Conservation (phyloP, 2,329 filamentous ascomycete species). For the Epicoccum sorghinum region DNA sequence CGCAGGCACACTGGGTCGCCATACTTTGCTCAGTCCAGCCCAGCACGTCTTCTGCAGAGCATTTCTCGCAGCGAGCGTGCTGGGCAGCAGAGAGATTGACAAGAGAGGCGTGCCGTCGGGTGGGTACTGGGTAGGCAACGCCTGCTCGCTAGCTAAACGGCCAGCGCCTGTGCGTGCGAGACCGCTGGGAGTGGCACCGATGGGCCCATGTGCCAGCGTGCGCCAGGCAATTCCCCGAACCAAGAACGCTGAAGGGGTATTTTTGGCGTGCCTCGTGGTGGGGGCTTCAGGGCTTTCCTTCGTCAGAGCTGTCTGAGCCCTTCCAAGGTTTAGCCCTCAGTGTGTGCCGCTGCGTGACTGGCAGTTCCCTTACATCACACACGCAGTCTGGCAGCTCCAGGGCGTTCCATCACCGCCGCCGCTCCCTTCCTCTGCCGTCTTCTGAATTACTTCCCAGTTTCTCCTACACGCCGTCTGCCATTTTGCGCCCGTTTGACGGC, state of each 20-base stretch:
- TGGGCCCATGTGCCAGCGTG: constrained; percentile 5
- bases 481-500: constrained; percentile 6
- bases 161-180: constrained; percentile 7
- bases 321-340: constrained; percentile 16
- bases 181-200: constrained; percentile 13
- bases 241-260: constrained; percentile 25
- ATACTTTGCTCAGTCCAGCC: constrained; percentile 3
- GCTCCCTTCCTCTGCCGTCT: constrained; percentile 17
- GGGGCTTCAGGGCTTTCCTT: constrained; percentile 17
- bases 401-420: constrained; percentile 6
- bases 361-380: constrained; percentile 21
- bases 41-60: constrained; percentile 6
- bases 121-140: neutral
- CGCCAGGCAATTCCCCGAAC: constrained; percentile 24
- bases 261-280: constrained; percentile 28
- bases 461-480: constrained; percentile 8
- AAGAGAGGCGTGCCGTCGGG: neutral
- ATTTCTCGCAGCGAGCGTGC: neutral
- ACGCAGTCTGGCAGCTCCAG: constrained; percentile 15
- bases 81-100: neutral
- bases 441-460: constrained; percentile 13
- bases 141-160: constrained; percentile 1
- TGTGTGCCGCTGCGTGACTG: constrained; percentile 12
- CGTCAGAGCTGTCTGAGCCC: constrained; percentile 23
- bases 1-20: constrained; percentile 11